A percentile compares a stretch with the other conserved stretches of the same genome.
Conservation (phyloP, 1,284 basidiomycete genomes). For the Tetrapyrgos nigripes region DNA sequence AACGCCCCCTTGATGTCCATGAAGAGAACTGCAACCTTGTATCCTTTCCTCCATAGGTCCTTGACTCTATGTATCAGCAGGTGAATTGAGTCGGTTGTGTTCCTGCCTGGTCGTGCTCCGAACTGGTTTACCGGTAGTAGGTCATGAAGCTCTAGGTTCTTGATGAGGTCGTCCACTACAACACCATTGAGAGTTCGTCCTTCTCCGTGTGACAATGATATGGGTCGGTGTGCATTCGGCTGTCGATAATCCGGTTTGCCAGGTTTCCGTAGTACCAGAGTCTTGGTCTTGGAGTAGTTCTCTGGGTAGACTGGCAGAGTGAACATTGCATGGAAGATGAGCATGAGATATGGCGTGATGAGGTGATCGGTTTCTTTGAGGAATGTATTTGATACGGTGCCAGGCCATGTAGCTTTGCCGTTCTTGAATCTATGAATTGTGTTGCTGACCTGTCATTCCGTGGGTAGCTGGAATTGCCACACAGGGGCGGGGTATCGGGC, state of each 20-base stretch:
- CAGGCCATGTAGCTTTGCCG: conserved; percentile 37
- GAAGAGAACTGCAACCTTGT: conserved; percentile 37
- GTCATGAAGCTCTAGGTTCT: conserved; percentile 27
- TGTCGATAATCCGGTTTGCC: conserved; percentile 32
- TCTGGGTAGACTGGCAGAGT: conserved; percentile 22
- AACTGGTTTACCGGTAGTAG: conserved; percentile 38
- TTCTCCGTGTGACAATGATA: conserved; percentile 32
- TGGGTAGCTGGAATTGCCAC: conserved; percentile 15
- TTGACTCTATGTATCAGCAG: conserved; percentile 35
- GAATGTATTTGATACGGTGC: conserved; percentile 36
- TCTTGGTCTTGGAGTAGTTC: conserved; percentile 18
- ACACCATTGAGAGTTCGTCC: conserved; percentile 32
- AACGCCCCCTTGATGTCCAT: conserved; percentile 41
- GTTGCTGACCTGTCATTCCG: conserved; percentile 18
- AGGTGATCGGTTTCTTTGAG: conserved; percentile 26
- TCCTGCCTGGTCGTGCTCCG: conserved; percentile 38
- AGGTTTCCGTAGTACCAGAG: conserved; percentile 35
- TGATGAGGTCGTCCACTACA: conserved; percentile 30
- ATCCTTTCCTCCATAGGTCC: conserved; percentile 30
- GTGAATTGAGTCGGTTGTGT: conserved; percentile 43
- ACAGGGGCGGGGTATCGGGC: conserved; percentile 28
- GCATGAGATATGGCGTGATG: conserved; percentile 24
- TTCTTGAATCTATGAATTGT: conserved; percentile 25
- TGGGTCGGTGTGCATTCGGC: conserved; percentile 36
- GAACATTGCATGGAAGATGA: conserved; percentile 31